Conservation (phyloP, 495 filamentous ascomycete species). For the Tuber aestivum region DNA sequence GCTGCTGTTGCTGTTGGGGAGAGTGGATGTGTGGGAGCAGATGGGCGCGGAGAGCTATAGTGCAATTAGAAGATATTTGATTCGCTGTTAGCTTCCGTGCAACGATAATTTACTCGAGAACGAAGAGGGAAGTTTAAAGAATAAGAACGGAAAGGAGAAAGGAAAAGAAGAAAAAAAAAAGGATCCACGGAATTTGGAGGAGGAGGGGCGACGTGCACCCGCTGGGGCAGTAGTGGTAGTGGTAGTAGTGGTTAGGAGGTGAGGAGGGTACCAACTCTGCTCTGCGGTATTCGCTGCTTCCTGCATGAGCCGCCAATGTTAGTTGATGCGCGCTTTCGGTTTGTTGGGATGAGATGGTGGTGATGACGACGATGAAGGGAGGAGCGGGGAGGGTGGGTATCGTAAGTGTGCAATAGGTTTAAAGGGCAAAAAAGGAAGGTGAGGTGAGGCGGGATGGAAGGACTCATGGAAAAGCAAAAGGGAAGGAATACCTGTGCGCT, state of each 20-base stretch:
- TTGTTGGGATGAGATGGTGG: conserved; percentile 13
- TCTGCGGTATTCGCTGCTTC: conserved; percentile 38
- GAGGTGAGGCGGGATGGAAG: not conserved
- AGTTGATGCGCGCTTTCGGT: conserved; percentile 11
- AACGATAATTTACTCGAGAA: not conserved
- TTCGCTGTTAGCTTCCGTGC: not conserved
- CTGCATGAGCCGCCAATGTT: conserved; percentile 24
- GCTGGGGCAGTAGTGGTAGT: not conserved
- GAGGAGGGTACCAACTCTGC: conserved; percentile 41
- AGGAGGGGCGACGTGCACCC: not conserved
- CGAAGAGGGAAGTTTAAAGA: not conserved
- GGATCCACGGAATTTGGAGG: not conserved
- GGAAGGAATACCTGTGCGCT: conserved; percentile 32
- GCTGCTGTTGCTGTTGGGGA: conserved; percentile 20
- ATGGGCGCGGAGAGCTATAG: conserved; percentile 39
- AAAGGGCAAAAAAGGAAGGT: not conserved
- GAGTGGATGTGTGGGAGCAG: conserved; percentile 35
- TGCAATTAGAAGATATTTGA: conserved; percentile 1
- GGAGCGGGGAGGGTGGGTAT: conserved; percentile 10
- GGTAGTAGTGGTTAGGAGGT: conserved; percentile 6
- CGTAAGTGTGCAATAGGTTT: conserved; percentile 8
- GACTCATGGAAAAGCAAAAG: not conserved
- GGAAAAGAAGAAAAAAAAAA: not conserved
- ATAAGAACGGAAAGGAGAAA: not conserved
- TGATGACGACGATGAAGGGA: conserved; percentile 14